Base-by-base conservation (phyloP, 148 eudicot species). In the Vaccinium vitisidaea region DNA sequence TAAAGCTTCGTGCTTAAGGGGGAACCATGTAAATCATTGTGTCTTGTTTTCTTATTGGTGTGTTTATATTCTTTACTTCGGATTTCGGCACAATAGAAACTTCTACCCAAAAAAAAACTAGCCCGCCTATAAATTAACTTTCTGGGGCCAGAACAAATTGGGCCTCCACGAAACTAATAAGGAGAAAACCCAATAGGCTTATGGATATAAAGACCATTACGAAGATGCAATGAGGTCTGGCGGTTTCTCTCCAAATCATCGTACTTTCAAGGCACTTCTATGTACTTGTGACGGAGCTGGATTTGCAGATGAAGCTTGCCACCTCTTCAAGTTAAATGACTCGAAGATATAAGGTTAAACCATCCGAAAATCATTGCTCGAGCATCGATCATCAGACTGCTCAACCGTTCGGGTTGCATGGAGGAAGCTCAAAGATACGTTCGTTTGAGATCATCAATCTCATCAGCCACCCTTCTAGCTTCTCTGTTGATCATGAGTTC, bases 281-380 rank as follows among this genome's bases (percentile, higher is more conserved):
- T 25, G 81, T 49, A 85, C 93, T 11, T 95, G 98, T 82, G 93
- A 92, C 87, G 80, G 84, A 88, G 98, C 93, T 84, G 95, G 94
- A 84, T 89, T 90, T 80, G 90, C 86, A 8, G 94, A 94, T 54
- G 97, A 94, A 87, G 97, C 95, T 55, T 84, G 91, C 83, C 79
- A 79, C 36, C 67, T 90, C 21, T 90, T 92, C 83, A 84, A 86
- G 48, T 91, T 91, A 70, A 39, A 86, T 94, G 95, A 90, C 92
- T 56, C 86, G 58, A 54, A 88, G 79, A 46, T 92, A 89, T 73
- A 89, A 86, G 49, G 79, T 91, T 48, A 80, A 70, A 79, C 92
- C 92, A 81, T 83, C 88, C 1, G 87, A 90, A 85, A 91, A 89
- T 71, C 95, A 94, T 84, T 93, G 91, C 87, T 79, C 87, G 12